Percentiles rank a stretch among this genome's conserved stretches.
phyloP scores from a whole-genome alignment of 169 alveolate species.

The Plasmodium inui region DNA sequence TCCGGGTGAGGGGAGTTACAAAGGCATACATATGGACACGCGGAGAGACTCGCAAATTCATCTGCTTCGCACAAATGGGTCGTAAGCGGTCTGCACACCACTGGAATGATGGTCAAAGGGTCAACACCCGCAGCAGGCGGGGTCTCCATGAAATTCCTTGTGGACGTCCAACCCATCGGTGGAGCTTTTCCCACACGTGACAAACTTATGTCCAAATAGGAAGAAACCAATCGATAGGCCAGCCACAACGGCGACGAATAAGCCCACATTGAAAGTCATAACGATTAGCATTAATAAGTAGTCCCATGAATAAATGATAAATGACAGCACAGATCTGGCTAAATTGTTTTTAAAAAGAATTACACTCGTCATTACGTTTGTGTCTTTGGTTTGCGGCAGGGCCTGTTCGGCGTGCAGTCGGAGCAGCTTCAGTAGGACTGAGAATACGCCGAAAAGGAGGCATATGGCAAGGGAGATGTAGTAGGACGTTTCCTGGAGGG shows the following conservation, averaged over 20 bases:
- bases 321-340: conserved; percentile 52
- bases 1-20: not conserved
- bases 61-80: not conserved
- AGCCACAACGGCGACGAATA: conserved; percentile 77
- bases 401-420: conserved; percentile 24
- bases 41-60: not conserved
- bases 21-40: not conserved
- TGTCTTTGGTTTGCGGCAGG: conserved; percentile 28
- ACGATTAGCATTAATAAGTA: conserved; percentile 82
- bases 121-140: conserved; percentile 72
- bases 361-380: conserved; percentile 19
- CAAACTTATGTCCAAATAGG: conserved; percentile 66
- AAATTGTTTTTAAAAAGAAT: conserved; percentile 37
- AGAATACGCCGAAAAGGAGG: conserved; percentile 32
- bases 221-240: conserved; percentile 83
- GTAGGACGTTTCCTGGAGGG: conserved; percentile 19
- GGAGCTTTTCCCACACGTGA: conserved; percentile 16
- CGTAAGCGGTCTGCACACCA: not conserved
- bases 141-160: conserved; percentile 54
- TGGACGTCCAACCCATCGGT: conserved; percentile 20
- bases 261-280: conserved; percentile 85
- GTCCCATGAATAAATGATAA: conserved; percentile 77
- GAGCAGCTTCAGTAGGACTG: conserved; percentile 32
- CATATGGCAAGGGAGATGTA: conserved; percentile 28
- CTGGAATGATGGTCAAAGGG: not conserved